Percentiles rank a stretch among this genome's conserved stretches.
phyloP scores from a whole-genome alignment of 2,329 filamentous ascomycete species.

The Xylaria sp. region DNA sequence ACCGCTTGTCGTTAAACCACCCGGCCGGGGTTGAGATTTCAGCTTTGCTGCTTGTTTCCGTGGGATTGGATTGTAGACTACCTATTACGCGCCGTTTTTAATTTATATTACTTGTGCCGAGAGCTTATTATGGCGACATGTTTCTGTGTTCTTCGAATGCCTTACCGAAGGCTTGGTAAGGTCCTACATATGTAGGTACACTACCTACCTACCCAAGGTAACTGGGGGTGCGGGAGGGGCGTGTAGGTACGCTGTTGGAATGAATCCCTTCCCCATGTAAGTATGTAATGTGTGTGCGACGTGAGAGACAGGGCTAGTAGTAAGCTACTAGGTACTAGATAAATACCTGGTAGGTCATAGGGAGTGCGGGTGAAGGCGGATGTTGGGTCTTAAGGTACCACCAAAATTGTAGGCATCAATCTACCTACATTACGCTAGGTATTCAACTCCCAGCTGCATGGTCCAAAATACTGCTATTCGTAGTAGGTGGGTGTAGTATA shows the following conservation, averaged over 20 bases:
- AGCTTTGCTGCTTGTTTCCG: constrained; percentile 9
- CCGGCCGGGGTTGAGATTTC: background rate
- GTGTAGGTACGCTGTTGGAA: background rate
- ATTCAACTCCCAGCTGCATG: constrained; percentile 22
- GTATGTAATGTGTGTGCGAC: constrained; percentile 12
- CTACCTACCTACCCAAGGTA: constrained; percentile 12
- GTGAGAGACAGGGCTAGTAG: background rate
- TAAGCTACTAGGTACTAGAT: background rate
- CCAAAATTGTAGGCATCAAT: constrained; percentile 20
- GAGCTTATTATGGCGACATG: constrained; percentile 12
- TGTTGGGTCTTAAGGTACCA: constrained; percentile 1
- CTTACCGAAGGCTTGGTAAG: constrained; percentile 39
- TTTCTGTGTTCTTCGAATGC: background rate
- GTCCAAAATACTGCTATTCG: constrained; percentile 25
- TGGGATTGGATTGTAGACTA: background rate
- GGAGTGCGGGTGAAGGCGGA: background rate
- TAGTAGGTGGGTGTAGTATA: background rate
- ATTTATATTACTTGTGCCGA: constrained; percentile 9
- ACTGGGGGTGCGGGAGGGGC: background rate
- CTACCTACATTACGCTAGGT: too few relatives aligned
- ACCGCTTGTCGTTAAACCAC: background rate
- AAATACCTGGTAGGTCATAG: too few relatives aligned
- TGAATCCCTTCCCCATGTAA: constrained; percentile 4
- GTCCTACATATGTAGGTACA: constrained; percentile 38
- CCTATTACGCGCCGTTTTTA: background rate